A percentile compares a stretch with the other conserved stretches of the same genome.
These are phyloP conservation scores for Carex kokanica DNA, from an alignment of 176 grass and related monocot species.

Conservation along the genomic window DNA sequence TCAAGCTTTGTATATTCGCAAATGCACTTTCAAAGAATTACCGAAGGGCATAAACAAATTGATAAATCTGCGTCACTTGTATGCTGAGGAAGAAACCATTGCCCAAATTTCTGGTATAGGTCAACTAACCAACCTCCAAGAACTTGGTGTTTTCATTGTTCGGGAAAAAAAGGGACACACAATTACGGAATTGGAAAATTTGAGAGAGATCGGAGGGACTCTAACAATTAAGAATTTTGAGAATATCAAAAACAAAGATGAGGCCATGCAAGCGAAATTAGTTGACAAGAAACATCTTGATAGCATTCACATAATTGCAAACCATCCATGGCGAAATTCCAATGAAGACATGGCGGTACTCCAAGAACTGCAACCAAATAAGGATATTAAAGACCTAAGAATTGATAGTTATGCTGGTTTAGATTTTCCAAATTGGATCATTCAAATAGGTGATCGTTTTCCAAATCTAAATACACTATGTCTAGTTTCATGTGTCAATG, in stretches of 20 bases:
- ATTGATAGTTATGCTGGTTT: background rate
- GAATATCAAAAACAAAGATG: slow-evolving; percentile 24
- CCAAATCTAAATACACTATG: slow-evolving; percentile 2
- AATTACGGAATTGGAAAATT: slow-evolving; percentile 34
- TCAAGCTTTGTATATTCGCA: slow-evolving; percentile 39
- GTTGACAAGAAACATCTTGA: background rate
- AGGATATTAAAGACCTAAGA: slow-evolving; percentile 14
- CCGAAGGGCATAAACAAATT: slow-evolving; percentile 27
- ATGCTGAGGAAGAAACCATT: background rate
- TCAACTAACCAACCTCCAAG: slow-evolving; percentile 30
- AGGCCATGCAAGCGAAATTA: slow-evolving; percentile 25
- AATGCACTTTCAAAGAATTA: background rate
- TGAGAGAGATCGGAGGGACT: slow-evolving; percentile 27
- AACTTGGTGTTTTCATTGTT: slow-evolving; percentile 19
- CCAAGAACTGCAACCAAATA: slow-evolving; percentile 29
- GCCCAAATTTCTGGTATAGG: background rate
- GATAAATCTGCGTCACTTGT: slow-evolving; percentile 20
- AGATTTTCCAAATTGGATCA: slow-evolving; percentile 20
- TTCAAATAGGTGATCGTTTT: background rate
- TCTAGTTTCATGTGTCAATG: background rate
- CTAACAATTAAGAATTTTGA: slow-evolving; percentile 21
- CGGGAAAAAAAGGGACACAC: slow-evolving; percentile 8
- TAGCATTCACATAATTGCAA: background rate
- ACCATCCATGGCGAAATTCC: too few species aligned
- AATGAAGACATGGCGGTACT: background rate